A percentile compares a stretch with the other conserved stretches of the same genome.
These are phyloP conservation scores for Cadophora sp. DNA, from an alignment of 2,329 filamentous ascomycete species.

Conservation along the genomic window DNA sequence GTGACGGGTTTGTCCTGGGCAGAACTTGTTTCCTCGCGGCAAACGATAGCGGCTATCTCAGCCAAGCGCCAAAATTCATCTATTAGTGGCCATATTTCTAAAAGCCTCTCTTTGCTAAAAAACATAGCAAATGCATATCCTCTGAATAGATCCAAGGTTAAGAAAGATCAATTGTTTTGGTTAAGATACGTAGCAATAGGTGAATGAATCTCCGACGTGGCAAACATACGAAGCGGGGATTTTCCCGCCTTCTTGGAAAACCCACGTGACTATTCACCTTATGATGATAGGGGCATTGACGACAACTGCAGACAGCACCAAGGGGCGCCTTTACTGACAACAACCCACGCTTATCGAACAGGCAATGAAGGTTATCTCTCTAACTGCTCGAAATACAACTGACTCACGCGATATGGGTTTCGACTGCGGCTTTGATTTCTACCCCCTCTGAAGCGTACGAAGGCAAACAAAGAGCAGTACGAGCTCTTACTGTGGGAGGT, in stretches of 20 bases:
- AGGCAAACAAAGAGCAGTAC: conserved; percentile 9
- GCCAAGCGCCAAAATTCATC: not conserved
- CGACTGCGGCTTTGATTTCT: conserved; percentile 24
- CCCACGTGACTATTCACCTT: conserved; percentile 1
- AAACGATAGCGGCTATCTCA: not conserved
- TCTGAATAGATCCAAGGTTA: not conserved
- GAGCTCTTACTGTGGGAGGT: conserved; percentile 21
- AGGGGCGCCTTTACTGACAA: too few species aligned
- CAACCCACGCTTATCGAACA: conserved; percentile 15
- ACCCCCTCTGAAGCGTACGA: conserved; percentile 9
- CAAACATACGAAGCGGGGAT: not conserved
- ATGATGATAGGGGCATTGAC: too few species aligned
- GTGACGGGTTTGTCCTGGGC: not conserved
- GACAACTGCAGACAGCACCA: too few species aligned
- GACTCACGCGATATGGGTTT: conserved; percentile 13
- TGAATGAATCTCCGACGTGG: not conserved
- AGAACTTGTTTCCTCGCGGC: not conserved
- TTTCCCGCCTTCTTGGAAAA: not conserved
- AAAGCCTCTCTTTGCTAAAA: not conserved
- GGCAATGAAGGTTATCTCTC: conserved; percentile 2
- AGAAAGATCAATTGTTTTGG: not conserved
- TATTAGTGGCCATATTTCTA: not conserved
- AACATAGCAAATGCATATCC: not conserved
- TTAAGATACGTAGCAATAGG: not conserved
- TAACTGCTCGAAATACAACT: conserved; percentile 19